A percentile compares a stretch with the other conserved stretches of the same genome.
Conservation (phyloP, 257 asterid species). For the Ophiorrhiza pumila region DNA sequence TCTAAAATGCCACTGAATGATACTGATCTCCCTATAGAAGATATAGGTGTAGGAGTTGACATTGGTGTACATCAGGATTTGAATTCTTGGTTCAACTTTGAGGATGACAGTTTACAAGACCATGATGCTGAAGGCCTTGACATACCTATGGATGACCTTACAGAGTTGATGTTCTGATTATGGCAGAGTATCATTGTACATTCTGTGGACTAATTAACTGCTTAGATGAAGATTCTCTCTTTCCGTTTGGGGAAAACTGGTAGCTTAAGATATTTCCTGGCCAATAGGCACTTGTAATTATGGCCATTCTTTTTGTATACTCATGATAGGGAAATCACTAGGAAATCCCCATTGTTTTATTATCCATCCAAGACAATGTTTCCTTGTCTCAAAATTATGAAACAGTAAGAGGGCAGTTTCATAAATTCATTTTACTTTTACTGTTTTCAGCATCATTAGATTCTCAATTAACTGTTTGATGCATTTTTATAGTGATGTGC, state of each 20-base stretch:
- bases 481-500: neutral
- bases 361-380: constrained; percentile 20
- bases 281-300: constrained; percentile 65
- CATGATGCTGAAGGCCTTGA: constrained; percentile 66
- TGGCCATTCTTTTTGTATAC: constrained; percentile 36
- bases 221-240: constrained; percentile 28
- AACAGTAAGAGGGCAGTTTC: constrained; percentile 9
- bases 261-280: constrained; percentile 32
- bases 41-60: constrained; percentile 64
- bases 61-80: constrained; percentile 72
- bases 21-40: constrained; percentile 57
- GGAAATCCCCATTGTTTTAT: constrained; percentile 25
- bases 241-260: constrained; percentile 11
- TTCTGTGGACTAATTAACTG: constrained; percentile 44
- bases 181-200: constrained; percentile 46
- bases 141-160: constrained; percentile 90
- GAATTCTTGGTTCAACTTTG: constrained; percentile 86
- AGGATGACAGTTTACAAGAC: constrained; percentile 66
- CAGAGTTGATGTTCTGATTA: constrained; percentile 69
- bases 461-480: neutral
- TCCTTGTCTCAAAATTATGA: constrained; percentile 16
- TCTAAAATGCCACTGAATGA: constrained; percentile 45
- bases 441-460: neutral
- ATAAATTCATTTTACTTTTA: neutral
- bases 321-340: constrained; percentile 6